Evolutionary conservation across 2,329 filamentous ascomycete species (phyloP).

Genomic region (Diaporthe sp.): DNA sequence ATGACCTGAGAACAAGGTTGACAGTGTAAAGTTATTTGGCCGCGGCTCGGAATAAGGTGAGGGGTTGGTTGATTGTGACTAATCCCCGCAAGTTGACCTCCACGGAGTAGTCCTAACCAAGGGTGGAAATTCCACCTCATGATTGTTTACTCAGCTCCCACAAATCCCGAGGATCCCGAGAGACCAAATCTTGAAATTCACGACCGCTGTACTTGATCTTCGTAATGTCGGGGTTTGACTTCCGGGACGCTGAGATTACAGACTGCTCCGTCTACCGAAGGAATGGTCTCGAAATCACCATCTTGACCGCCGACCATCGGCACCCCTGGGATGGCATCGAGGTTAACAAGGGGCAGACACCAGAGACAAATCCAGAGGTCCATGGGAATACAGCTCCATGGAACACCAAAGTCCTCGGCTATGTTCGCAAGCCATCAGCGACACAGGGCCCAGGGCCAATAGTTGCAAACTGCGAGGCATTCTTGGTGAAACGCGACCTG

Average conservation of each 20-base stretch:
- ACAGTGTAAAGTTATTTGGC: not conserved
- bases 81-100: conserved; percentile 38
- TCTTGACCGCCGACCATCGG: not conserved
- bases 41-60: not conserved
- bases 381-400: not conserved
- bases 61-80: conserved; percentile 7
- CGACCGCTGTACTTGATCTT: not conserved
- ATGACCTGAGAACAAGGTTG: not conserved
- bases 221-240: not conserved
- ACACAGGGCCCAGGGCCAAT: not conserved
- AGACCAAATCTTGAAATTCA: not conserved
- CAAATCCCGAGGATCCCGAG: not conserved
- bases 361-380: not conserved
- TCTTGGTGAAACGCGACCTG: not conserved
- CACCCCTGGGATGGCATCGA: not conserved
- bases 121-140: no score
- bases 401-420: not conserved
- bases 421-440: not conserved
- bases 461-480: not conserved
- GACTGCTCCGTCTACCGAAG: not conserved
- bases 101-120: not conserved
- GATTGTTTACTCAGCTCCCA: not conserved
- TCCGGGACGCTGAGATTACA: not conserved
- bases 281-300: not conserved
- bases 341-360: not conserved